Conservation (phyloP, 1,284 basidiomycete species). For the Ustilago trichophora region DNA sequence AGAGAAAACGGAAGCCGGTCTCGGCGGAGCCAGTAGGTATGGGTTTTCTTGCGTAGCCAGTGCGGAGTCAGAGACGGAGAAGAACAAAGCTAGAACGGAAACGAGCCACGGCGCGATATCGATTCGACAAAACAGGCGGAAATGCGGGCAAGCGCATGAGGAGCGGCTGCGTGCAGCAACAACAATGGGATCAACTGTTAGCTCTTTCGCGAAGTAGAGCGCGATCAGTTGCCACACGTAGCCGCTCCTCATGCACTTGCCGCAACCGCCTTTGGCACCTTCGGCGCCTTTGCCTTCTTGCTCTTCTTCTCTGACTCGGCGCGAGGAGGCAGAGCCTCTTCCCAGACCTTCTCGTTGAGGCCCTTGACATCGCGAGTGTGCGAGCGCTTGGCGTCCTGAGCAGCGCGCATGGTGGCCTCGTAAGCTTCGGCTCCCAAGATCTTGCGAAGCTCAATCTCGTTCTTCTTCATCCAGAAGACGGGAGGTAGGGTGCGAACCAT, state of each 20-base stretch:
- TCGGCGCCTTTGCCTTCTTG: conserved; percentile 47
- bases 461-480: conserved; percentile 62
- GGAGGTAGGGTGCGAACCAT: conserved; percentile 57
- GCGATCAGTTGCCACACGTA: conserved; percentile 50
- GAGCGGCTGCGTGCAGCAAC: conserved; percentile 52
- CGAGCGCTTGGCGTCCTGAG: conserved; percentile 42
- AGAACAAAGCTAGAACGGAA: conserved; percentile 19
- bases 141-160: conserved; percentile 34
- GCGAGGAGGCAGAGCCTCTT: conserved; percentile 54
- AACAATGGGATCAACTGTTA: no score
- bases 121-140: no score
- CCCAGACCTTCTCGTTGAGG: conserved; percentile 61
- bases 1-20: conserved; percentile 42
- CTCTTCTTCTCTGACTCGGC: conserved; percentile 46
- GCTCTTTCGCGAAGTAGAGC: no score
- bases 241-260: conserved; percentile 50
- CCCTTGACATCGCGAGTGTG: conserved; percentile 56
- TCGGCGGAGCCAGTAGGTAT: conserved; percentile 48
- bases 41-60: conserved; percentile 43
- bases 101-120: conserved; percentile 14
- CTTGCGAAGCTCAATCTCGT: conserved; percentile 56
- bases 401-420: conserved; percentile 55
- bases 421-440: conserved; percentile 56
- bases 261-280: conserved; percentile 36
- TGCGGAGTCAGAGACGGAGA: conserved; percentile 13